These are phyloP conservation scores for Tetrahymena borealis DNA, from an alignment of 73 alveolate genomes.

Conservation along the genomic window DNA sequence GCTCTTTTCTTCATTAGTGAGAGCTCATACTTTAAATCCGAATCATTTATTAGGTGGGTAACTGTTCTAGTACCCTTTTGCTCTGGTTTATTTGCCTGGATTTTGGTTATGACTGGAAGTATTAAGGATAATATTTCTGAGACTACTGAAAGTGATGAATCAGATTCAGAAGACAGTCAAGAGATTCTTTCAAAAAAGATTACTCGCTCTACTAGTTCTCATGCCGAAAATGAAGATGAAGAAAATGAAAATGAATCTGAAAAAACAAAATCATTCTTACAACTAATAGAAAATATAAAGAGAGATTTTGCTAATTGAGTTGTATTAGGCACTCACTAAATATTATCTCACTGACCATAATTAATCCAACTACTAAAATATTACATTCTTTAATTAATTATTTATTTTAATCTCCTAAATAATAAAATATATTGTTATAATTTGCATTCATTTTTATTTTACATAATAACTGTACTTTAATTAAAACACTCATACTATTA, in stretches of 20 bases:
- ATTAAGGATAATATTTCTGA: neutral
- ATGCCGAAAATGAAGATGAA: neutral
- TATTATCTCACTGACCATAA: neutral
- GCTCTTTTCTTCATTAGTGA: constrained; percentile 21
- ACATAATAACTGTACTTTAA: no score
- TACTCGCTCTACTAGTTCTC: neutral
- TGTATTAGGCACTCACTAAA: neutral
- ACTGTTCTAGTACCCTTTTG: constrained; percentile 29
- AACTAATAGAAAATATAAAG: neutral
- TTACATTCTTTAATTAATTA: no score
- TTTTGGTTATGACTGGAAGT: constrained; percentile 16
- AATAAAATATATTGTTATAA: no score
- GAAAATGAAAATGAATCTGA: neutral
- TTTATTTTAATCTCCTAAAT: no score
- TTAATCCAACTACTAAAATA: neutral
- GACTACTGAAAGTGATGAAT: neutral
- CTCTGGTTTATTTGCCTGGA: constrained; percentile 14
- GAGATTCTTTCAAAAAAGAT: neutral
- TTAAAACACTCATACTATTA: no score
- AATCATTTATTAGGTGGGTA: constrained; percentile 20
- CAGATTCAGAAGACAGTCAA: neutral
- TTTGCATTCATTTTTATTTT: no score
- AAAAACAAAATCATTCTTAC: neutral
- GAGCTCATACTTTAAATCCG: constrained; percentile 20
- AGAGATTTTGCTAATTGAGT: neutral